Evolutionary conservation across 208 protist genomes (phyloP), one percentile per base, ranked within the genome.

Genomic region (Herpetomonas tarakana): DNA sequence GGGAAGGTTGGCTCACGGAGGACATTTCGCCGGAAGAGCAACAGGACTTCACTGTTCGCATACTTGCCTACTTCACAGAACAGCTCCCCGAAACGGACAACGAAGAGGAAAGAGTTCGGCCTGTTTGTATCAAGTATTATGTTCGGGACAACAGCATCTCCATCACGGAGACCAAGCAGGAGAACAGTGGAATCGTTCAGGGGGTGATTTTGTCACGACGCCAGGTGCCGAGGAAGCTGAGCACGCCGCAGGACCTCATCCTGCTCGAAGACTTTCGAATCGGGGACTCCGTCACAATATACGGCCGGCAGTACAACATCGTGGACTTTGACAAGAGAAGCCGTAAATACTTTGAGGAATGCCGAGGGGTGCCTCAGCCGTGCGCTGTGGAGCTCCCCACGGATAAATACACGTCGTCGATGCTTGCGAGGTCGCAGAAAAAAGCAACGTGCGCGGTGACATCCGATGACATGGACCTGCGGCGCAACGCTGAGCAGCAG

Each of bases 391-490:
- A 66, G 6, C 70, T 74, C 38, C 88, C 91, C 1, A 50, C 68
- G 29, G 81, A 92, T 31, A 58, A 67, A 26, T 88, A 78, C 57
- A 61, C 51, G 38, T 51, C 66, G 24, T 59, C 21, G 38, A 62
- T 68, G 64, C 56, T 28, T 57, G 59, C 19, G 18, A 19, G 14
- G 50, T 54, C 53, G 19, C 52, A n/a, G 55, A 77, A 58, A 49
- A 78, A 12, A 44, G 71, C 59, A 50, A 72, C 53, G 66, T 74
- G 83, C n/a, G 45, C 73, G 28, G 67, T 91, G 28, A 86, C 84
- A 6, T 88, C 86, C 0, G 84, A 94, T 30, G 83, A 93, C 62
- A 94, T 94, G 86, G 91, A 96, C 53, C 76, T 63, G 26, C 93
- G 92, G 56, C 77, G 88, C 38, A 77, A 70, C 9, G 80, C 83